Evolutionary conservation across 176 grass and related monocot species (phyloP), one percentile per base, ranked within the genome.

Genomic region (Aegilops longissima): DNA sequence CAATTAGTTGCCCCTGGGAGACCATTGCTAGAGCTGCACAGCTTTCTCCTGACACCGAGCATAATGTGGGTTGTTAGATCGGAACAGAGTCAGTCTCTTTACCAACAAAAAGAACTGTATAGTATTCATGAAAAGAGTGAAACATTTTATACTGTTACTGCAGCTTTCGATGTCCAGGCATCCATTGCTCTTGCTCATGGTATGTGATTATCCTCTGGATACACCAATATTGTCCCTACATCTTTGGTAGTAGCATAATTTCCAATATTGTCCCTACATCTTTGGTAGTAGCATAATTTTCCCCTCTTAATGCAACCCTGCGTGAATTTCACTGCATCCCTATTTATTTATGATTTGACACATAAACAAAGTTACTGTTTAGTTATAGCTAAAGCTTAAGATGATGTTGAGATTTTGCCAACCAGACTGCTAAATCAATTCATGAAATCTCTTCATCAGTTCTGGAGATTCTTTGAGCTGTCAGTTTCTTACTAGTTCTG

Each of bases 81-180:
- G 52, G 58, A 90, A 83, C 21, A 58, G 31, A 83, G 66, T 35
- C 42, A 65, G 39, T 75, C 82, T 71, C 75, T 90, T 90, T 87
- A 83, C 80, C 74, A 74, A 42, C 89, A 79, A 65, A 80, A 71
- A 3, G 40, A 14, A 79, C 65, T 84, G 56, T 65, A 70, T 78
- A 79, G 73, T 52, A 45, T 24, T 45, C 16, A 59, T 66, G 73
- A 58, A 86, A 76, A 76, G 39, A 17, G 72, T 75, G 51, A 73
- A 71, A 9, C 73, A 42, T 86, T 86, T 73, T 82, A 40, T 83
- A 83, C 73, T 39, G 33, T 14, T 36, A 39, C 73, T 73, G 80
- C 80, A 87, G 66, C 73, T 90, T 90, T 87, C 66, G 66, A 66
- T 90, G 84, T 59, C 56, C 54, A 83, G 33, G 84, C 84, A 74